These are phyloP conservation scores for Sporothrix luriei DNA, from an alignment of 2,329 filamentous ascomycete genomes.

Conservation along the genomic window DNA sequence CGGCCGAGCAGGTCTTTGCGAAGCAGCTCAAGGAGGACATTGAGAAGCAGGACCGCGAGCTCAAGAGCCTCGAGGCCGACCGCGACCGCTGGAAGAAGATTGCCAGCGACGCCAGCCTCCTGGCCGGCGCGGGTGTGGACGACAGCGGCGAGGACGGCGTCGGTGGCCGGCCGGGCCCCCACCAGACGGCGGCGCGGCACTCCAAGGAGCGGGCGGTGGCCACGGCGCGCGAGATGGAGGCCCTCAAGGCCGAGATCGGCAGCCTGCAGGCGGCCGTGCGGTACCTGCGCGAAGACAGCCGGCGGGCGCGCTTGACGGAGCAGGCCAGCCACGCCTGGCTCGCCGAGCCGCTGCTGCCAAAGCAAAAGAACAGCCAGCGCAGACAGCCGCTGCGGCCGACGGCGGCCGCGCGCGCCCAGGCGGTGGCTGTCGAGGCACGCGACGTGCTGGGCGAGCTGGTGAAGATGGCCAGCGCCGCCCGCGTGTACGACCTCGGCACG, in stretches of 20 bases:
- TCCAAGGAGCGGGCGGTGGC: slow-evolving; percentile 65
- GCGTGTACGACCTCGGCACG: slow-evolving; percentile 60
- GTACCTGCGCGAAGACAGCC: slow-evolving; percentile 69
- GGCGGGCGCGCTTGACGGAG: slow-evolving; percentile 61
- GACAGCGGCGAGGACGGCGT: not conserved
- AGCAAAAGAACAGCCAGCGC: slow-evolving; percentile 41
- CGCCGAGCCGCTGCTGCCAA: slow-evolving; percentile 58
- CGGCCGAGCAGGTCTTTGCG: slow-evolving; percentile 55
- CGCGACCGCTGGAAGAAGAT: slow-evolving; percentile 72
- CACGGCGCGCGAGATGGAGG: slow-evolving; percentile 72
- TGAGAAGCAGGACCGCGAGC: slow-evolving; percentile 67
- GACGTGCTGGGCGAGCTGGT: slow-evolving; percentile 68
- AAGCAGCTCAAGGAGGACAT: slow-evolving; percentile 63
- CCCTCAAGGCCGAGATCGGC: slow-evolving; percentile 68
- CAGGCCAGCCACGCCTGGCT: slow-evolving; percentile 64
- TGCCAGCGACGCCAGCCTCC: slow-evolving; percentile 62
- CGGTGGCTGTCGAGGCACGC: slow-evolving; percentile 63
- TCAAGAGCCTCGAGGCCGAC: slow-evolving; percentile 65
- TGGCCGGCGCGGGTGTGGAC: slow-evolving; percentile 41
- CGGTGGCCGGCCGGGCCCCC: not conserved
- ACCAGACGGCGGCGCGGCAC: slow-evolving; percentile 27
- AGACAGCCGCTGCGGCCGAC: slow-evolving; percentile 29
- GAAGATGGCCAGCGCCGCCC: slow-evolving; percentile 59
- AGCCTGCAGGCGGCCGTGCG: slow-evolving; percentile 66
- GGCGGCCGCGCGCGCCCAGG: slow-evolving; percentile 47